Base-by-base conservation (phyloP, 1,284 basidiomycete genomes). In the Cutaneotrichosporon spelunceum region DNA sequence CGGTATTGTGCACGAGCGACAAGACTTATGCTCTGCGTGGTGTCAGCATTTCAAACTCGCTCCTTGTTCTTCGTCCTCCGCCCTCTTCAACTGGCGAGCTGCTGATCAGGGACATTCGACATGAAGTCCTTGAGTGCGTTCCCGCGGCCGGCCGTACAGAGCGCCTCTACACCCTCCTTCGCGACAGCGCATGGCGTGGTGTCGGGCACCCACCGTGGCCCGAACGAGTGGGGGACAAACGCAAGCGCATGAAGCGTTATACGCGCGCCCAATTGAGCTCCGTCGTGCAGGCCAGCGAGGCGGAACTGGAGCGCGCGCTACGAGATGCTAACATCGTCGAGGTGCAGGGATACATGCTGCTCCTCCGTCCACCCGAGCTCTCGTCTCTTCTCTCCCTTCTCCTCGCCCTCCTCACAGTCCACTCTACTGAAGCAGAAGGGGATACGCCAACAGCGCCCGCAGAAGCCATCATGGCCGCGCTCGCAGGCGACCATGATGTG, bases 11-110 rank as follows among this genome's bases (percentile, higher is more conserved):
- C 73, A 93, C 91, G 0, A 68, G 82, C 0, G 82, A 87, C 63
- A 86, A 85, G 72, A 96, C 93, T 0, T 96, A 88, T 74, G 75
- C 84, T 0, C 80, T 96, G 26, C 87, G 92, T 7, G 89, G 91
- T 0, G 87, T 96, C 9, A 83, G 85, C 4, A 81, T 94, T 52
- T 95, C 92, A 19, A 96, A 96, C 75, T 87, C 90, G 1, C 80
- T 93, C 36, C 82, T 91, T 14, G 83, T 95, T 50, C 82, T 88
- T 57, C 86, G 87, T 2, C 79, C 86, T 13, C 52, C 56, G 3
- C 26, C 24, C 4, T 24, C 33, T 16, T 53, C 65, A 14, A 70
- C 68, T 10, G 16, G 21, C 6, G 56, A 57, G 14, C 65, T 79
- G n/a, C 70, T 78, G 33, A 69, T 77, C 29, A 62, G 74, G n/a